Evolutionary conservation across 1,284 basidiomycete genomes (phyloP).

Genomic region (Sporisorium graminicola): DNA sequence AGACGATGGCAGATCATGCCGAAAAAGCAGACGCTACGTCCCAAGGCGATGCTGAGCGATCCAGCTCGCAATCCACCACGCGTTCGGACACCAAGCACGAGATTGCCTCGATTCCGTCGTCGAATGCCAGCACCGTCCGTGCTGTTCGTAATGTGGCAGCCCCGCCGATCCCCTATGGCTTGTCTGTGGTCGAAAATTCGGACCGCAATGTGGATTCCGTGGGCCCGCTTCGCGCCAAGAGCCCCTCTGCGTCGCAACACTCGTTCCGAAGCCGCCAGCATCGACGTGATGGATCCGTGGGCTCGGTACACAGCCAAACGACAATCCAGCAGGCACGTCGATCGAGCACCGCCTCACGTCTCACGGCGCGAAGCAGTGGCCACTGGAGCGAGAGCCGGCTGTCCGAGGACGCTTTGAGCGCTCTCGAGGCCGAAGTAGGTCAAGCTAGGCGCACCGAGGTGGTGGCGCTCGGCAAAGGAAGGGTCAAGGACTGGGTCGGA

Average conservation of each 20-base stretch:
- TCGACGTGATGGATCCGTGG: conserved; percentile 23
- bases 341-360: conserved; percentile 36
- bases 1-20: background rate
- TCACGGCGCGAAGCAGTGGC: conserved; percentile 41
- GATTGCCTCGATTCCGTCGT: conserved; percentile 28
- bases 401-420: conserved; percentile 47
- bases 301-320: conserved; percentile 20
- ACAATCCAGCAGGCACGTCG: conserved; percentile 26
- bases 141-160: conserved; percentile 9
- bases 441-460: conserved; percentile 49
- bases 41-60: conserved; percentile 14
- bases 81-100: conserved; percentile 47
- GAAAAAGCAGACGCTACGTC: background rate
- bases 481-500: conserved; percentile 51
- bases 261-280: conserved; percentile 24
- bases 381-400: conserved; percentile 42
- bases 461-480: conserved; percentile 45
- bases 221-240: conserved; percentile 27
- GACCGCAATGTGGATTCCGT: conserved; percentile 23
- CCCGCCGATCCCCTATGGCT: conserved; percentile 4
- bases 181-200: background rate
- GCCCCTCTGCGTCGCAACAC: conserved; percentile 25
- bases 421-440: conserved; percentile 51
- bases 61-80: conserved; percentile 28
- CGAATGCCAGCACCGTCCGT: conserved; percentile 25